Evolutionary conservation across 202 grass and related monocot species (phyloP).

Genomic region (Digitaria exilis): DNA sequence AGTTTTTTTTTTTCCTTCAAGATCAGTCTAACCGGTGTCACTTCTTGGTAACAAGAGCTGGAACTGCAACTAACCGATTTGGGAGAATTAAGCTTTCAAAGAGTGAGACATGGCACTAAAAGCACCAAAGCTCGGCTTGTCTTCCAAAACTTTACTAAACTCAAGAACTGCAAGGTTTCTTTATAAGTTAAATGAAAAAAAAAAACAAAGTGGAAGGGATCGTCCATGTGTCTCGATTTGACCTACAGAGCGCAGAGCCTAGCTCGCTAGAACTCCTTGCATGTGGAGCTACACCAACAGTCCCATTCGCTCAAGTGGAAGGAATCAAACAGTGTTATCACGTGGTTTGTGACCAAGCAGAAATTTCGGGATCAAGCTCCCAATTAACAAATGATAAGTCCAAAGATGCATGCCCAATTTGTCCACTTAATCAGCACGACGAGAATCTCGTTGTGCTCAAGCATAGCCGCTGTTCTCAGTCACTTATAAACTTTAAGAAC

Average conservation of each 20-base stretch:
- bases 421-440: not conserved
- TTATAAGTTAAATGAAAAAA: not conserved
- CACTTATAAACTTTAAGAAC: no score
- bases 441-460: not conserved
- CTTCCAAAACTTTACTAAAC: not conserved
- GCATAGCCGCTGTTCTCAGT: not conserved
- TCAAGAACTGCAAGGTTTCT: not conserved
- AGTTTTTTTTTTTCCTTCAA: not conserved
- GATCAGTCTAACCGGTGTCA: not conserved
- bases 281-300: not conserved
- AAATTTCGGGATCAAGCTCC: not conserved
- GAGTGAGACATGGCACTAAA: not conserved
- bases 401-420: not conserved
- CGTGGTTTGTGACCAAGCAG: not conserved
- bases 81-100: not conserved
- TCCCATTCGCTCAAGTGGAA: not conserved
- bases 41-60: not conserved
- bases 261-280: not conserved
- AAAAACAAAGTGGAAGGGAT: no score
- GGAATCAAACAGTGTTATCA: not conserved
- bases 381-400: not conserved
- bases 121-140: not conserved
- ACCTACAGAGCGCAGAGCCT: not conserved
- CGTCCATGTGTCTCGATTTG: not conserved
- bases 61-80: not conserved